Percentiles rank a stretch among this genome's conserved stretches.
Conservation (phyloP, 257 asterid species). For the Henckelia pumila region DNA sequence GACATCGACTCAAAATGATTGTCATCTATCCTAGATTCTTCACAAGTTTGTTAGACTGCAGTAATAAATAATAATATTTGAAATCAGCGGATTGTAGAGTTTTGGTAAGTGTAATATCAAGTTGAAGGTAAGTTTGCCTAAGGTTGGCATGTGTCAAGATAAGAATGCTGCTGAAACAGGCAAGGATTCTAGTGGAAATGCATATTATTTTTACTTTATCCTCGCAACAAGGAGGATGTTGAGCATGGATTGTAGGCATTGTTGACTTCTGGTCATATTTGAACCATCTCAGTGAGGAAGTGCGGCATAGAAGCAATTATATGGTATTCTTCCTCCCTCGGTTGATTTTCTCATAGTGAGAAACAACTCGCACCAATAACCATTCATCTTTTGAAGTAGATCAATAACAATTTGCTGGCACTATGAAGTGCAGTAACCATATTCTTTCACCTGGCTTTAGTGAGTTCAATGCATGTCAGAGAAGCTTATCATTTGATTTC, state of each 20-base stretch:
- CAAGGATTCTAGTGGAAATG: neutral
- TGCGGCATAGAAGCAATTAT: neutral
- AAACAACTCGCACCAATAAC: neutral
- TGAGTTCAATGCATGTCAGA: neutral
- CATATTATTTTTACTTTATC: neutral
- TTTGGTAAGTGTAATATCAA: neutral
- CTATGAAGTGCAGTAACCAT: neutral
- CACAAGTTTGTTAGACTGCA: neutral
- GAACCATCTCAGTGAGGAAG: neutral
- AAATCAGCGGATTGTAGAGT: neutral
- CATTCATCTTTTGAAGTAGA: neutral
- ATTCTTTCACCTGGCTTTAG: conserved; percentile 2
- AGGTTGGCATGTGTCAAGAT: neutral
- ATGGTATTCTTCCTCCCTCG: neutral
- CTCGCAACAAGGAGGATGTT: neutral
- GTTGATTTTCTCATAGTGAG: neutral
- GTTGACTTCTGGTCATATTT: neutral
- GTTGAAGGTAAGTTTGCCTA: neutral
- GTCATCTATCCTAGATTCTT: neutral
- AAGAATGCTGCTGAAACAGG: neutral
- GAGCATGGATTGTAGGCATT: neutral
- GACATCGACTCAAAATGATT: neutral
- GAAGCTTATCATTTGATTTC: conserved; percentile 2
- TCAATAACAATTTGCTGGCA: neutral
- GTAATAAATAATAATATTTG: neutral